Conservation (phyloP, 2,329 filamentous ascomycete species). For the Mollisia scopiformis region DNA sequence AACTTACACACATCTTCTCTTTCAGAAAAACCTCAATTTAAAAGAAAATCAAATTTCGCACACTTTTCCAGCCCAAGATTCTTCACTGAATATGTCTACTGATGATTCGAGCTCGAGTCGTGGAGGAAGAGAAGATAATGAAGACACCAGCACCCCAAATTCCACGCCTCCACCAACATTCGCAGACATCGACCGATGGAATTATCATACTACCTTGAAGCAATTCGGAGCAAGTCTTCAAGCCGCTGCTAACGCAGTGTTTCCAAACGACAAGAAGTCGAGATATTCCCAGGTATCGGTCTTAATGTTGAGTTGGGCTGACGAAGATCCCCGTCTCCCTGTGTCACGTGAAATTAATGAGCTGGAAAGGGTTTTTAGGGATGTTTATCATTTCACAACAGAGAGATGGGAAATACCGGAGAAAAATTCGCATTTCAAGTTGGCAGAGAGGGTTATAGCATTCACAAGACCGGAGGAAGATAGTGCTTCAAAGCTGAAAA, state of each 20-base stretch:
- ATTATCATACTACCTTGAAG: slow-evolving; percentile 17
- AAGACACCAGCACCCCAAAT: too few relatives aligned
- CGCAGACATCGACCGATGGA: slow-evolving; percentile 8
- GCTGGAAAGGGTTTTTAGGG: slow-evolving; percentile 57
- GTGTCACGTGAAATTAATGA: slow-evolving; percentile 53
- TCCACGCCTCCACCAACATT: slow-evolving; percentile 10
- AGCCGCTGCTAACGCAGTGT: slow-evolving; percentile 66
- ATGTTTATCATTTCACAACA: slow-evolving; percentile 59
- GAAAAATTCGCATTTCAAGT: slow-evolving; percentile 56
- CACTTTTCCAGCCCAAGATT: too few relatives aligned
- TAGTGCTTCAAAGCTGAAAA: slow-evolving; percentile 57
- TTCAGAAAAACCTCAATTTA: background rate
- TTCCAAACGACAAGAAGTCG: slow-evolving; percentile 57
- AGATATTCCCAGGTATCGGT: slow-evolving; percentile 59
- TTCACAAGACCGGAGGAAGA: slow-evolving; percentile 54
- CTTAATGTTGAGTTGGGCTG: slow-evolving; percentile 61
- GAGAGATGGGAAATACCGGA: slow-evolving; percentile 61
- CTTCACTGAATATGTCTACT: too few relatives aligned
- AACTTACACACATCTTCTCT: too few relatives aligned
- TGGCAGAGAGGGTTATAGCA: slow-evolving; percentile 57
- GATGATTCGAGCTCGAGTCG: too few relatives aligned
- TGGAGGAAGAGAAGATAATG: too few relatives aligned
- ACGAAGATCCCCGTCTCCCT: slow-evolving; percentile 45
- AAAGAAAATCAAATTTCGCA: background rate
- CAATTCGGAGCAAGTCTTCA: slow-evolving; percentile 49